These are phyloP conservation scores for Phytophthora fragariaefolia DNA, from an alignment of 352 stramenopile genomes.

Conservation along the genomic window DNA sequence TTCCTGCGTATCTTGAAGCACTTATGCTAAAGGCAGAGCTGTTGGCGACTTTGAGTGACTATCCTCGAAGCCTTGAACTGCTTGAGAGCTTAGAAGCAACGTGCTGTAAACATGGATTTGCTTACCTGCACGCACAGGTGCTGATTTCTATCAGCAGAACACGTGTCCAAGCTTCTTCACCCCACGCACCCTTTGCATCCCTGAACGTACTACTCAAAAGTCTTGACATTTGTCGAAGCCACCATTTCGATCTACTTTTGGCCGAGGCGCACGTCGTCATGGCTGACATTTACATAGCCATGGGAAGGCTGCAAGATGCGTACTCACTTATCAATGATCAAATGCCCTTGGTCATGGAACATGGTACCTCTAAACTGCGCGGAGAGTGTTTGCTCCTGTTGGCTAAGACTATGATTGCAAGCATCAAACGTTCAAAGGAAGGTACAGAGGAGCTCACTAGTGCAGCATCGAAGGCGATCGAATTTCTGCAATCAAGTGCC, in stretches of 20 bases:
- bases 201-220: slow-evolving; percentile 49
- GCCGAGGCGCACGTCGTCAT: slow-evolving; percentile 67
- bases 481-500: slow-evolving; percentile 38
- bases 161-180: slow-evolving; percentile 37
- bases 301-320: slow-evolving; percentile 59
- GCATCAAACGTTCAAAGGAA: slow-evolving; percentile 29
- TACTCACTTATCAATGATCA: slow-evolving; percentile 58
- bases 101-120: slow-evolving; percentile 49
- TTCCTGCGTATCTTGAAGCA: slow-evolving; percentile 53
- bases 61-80: slow-evolving; percentile 41
- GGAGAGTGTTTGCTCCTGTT: slow-evolving; percentile 65
- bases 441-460: slow-evolving; percentile 11
- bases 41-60: slow-evolving; percentile 44
- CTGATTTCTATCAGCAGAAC: slow-evolving; percentile 55
- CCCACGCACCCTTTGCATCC: slow-evolving; percentile 59
- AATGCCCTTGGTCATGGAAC: slow-evolving; percentile 74
- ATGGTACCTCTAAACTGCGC: slow-evolving; percentile 60
- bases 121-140: slow-evolving; percentile 57
- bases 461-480: slow-evolving; percentile 26
- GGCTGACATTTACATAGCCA: slow-evolving; percentile 65
- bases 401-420: slow-evolving; percentile 57
- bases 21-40: slow-evolving; percentile 43
- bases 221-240: slow-evolving; percentile 52
- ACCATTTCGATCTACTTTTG: slow-evolving; percentile 69
- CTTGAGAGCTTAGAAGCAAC: slow-evolving; percentile 49